A percentile compares a stretch with the other conserved stretches of the same genome.
Conservation (phyloP, 306 rosid species). For the Trichosanthes cucumerina region DNA sequence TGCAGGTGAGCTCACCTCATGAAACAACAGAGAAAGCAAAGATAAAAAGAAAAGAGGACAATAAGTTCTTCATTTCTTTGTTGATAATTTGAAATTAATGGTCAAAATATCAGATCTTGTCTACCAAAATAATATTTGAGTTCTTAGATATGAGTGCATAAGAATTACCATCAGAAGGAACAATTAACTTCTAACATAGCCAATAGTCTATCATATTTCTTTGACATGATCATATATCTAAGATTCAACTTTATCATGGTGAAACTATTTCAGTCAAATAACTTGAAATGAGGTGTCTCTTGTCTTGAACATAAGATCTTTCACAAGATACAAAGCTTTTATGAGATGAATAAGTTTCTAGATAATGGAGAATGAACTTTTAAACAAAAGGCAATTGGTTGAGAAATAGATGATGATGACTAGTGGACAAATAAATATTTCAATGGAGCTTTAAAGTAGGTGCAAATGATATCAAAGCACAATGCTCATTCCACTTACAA, state of each 20-base stretch:
- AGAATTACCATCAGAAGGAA: not conserved
- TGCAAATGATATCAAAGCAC: not conserved
- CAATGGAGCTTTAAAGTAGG: not conserved
- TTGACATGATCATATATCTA: not conserved
- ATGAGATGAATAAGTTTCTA: not conserved
- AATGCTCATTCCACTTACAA: slow-evolving; percentile 8
- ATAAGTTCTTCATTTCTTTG: not conserved
- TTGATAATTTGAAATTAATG: not conserved
- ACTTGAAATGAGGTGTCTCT: not conserved
- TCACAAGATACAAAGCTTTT: not conserved
- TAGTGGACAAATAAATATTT: not conserved
- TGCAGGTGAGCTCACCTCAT: too few relatives aligned
- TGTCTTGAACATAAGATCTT: not conserved
- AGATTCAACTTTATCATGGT: not conserved
- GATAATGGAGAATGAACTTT: not conserved
- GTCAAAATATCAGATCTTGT: not conserved
- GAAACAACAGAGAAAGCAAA: not conserved
- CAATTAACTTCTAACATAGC: not conserved
- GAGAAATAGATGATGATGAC: not conserved
- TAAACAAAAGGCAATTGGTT: not conserved
- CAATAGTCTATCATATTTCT: not conserved
- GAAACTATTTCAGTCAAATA: not conserved
- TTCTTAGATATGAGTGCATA: not conserved
- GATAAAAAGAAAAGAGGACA: not conserved
- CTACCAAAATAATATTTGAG: too few relatives aligned